Evolutionary conservation across 495 filamentous ascomycete species (phyloP), one percentile per base, ranked within the genome.

Genomic region (Evernia prunastri): DNA sequence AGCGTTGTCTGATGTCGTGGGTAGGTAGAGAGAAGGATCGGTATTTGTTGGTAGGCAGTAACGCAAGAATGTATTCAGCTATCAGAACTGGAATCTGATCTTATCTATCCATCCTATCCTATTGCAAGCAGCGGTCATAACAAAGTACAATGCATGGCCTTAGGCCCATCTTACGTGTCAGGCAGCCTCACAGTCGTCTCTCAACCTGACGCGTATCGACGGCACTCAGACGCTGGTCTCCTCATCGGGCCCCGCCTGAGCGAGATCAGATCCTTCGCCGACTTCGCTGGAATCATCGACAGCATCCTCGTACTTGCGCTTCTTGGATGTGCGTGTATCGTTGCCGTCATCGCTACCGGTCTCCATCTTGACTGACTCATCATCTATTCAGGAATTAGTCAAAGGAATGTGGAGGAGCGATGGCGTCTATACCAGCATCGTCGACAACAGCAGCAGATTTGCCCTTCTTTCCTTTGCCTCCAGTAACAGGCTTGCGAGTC

Each of bases 291-390:
- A 25, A 40, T 25, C 43, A 18, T 25, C 13, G 17, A 43, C 31
- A 4, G 20, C 6, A 3, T 56, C 18, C 23, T 45, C 23, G 15
- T 35, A 20, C 58, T 61, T 66, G 47, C 63, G 58, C 35, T 66
- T 61, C 63, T 66, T 61, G 7, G 45, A 13, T 12, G 6, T 33
- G 2, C 23, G 43, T 3, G 43, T 20, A 43, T 54, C 8, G 9
- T n/a, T 3, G 23, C 12, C 36, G 5, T 36, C 36, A 0, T 40
- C 58, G 23, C 33, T 45, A 33, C 23, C 39, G 18, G 27, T 60
- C 6, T 59, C 37, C 25, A 43, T 27, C 58, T 59, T 27, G 37
- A 59, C n/a, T 12, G 45, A 4, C 49, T 0, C 1, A 7, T 53
- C 25, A 11, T 53, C 49, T 53, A 27, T 53, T 17, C 4, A 18